Conservation (phyloP, 768 basidiomycete genomes). For the Cystobasidium onofrii region DNA sequence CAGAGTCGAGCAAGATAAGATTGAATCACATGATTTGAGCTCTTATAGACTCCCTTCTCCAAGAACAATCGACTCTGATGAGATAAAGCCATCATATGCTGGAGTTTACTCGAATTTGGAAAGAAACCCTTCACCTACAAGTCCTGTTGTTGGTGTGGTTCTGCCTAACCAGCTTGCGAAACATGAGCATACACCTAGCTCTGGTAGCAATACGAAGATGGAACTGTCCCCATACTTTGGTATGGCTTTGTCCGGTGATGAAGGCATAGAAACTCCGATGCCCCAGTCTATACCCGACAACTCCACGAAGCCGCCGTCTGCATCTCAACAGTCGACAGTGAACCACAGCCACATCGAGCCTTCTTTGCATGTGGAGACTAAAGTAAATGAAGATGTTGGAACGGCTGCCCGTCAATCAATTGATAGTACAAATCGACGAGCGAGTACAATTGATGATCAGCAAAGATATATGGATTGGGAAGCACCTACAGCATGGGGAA, state of each 20-base stretch:
- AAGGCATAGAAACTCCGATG: background rate
- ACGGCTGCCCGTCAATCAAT: background rate
- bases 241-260: background rate
- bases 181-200: background rate
- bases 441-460: slow-evolving; percentile 16
- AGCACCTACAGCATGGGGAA: slow-evolving; percentile 15
- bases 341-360: background rate
- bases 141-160: background rate
- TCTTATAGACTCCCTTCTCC: background rate
- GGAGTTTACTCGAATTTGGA: background rate
- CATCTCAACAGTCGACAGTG: background rate
- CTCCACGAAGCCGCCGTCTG: background rate
- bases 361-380: background rate
- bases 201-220: background rate
- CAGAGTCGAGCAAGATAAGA: background rate
- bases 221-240: background rate
- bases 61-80: background rate
- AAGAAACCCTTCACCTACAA: background rate
- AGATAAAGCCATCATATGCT: background rate
- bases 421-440: background rate
- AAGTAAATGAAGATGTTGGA: background rate
- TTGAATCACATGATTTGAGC: background rate
- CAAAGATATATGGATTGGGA: slow-evolving; percentile 12
- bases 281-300: background rate
- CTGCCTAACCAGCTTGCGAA: background rate